Conservation (phyloP, 257 asterid genomes). For the Jasminum sambac region DNA sequence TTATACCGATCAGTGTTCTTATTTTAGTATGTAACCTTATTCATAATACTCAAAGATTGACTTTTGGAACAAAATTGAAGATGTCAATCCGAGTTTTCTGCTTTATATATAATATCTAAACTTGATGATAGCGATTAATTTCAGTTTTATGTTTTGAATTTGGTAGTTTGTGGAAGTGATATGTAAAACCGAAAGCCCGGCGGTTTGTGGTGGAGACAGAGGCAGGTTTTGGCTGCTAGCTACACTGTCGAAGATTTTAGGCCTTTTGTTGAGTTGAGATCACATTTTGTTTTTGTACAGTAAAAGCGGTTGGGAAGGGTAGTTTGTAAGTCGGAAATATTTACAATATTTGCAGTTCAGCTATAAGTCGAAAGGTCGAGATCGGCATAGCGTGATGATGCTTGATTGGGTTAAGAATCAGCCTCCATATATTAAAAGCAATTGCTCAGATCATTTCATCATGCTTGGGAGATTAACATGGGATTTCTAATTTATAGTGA, state of each 20-base stretch:
- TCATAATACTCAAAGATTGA: not conserved
- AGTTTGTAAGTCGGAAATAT: too few relatives aligned
- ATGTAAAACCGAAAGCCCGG: conserved; percentile 71
- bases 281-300: too few relatives aligned
- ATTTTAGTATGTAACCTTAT: not conserved
- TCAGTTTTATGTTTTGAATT: not conserved
- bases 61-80: not conserved
- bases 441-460: conserved; percentile 15
- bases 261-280: too few relatives aligned
- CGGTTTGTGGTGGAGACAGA: conserved; percentile 81
- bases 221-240: conserved; percentile 74
- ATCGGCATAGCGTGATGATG: conserved; percentile 1
- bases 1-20: not conserved
- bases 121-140: not conserved
- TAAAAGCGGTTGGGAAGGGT: too few relatives aligned
- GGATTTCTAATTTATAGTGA: conserved; percentile 7
- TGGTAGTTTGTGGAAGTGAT: conserved; percentile 75
- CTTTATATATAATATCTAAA: not conserved
- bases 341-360: not conserved
- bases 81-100: not conserved
- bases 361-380: not conserved
- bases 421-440: not conserved
- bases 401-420: conserved; percentile 7
- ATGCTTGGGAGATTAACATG: conserved; percentile 18
- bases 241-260: too few relatives aligned